Conservation (phyloP, 805 yeast species). For the Wickerhamiella kurtzmanii region DNA sequence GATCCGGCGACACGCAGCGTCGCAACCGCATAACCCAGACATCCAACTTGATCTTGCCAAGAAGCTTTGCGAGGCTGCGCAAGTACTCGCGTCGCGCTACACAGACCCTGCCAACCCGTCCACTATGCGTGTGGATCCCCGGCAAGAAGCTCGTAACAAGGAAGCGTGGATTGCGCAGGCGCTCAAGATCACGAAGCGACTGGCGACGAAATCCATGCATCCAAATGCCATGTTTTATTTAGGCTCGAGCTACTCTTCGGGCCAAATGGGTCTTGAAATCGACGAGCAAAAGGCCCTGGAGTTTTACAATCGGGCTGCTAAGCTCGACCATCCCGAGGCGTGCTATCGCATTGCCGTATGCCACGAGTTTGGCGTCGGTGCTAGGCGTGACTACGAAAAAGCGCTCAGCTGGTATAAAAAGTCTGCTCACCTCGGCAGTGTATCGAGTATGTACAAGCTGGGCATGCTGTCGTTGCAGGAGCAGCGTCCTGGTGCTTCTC, state of each 20-base stretch:
- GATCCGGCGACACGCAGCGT: constrained; percentile 21
- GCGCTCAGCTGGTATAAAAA: constrained; percentile 42
- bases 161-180: constrained; percentile 45
- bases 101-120: constrained; percentile 30
- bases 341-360: constrained; percentile 60
- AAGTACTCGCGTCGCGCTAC: constrained; percentile 22
- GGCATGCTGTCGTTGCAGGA: constrained; percentile 53
- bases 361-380: constrained; percentile 52
- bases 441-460: constrained; percentile 58
- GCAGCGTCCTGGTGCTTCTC: constrained; percentile 25
- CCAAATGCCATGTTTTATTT: constrained; percentile 46
- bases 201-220: constrained; percentile 32
- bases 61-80: constrained; percentile 36
- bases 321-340: constrained; percentile 43
- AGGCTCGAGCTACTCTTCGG: constrained; percentile 46
- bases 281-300: constrained; percentile 52
- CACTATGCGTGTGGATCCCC: constrained; percentile 28
- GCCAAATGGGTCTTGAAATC: constrained; percentile 36
- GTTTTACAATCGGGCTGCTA: constrained; percentile 46
- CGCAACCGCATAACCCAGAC: constrained; percentile 29
- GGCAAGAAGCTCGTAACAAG: constrained; percentile 38
- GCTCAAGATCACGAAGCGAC: constrained; percentile 43
- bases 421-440: constrained; percentile 51
- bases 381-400: constrained; percentile 30
- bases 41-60: constrained; percentile 57